A percentile compares a stretch with the other conserved stretches of the same genome.
These are phyloP conservation scores for Talaromyces sp. DNA, from an alignment of 2,329 filamentous ascomycete species.

Conservation along the genomic window DNA sequence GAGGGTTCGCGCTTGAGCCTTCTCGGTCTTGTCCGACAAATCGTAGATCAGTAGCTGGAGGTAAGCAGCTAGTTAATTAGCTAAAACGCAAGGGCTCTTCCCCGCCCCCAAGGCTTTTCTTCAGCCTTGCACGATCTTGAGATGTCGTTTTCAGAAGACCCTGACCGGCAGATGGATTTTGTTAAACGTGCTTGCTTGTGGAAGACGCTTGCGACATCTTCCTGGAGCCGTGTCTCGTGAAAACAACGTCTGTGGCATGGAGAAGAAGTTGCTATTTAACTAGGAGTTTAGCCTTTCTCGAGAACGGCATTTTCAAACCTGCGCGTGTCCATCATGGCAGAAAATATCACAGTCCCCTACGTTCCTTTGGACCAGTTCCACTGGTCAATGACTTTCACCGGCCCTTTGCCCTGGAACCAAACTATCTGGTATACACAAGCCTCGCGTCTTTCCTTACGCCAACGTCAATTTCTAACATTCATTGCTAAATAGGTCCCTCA, in stretches of 20 bases:
- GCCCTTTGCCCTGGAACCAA: constrained; percentile 9
- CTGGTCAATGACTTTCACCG: constrained; percentile 1
- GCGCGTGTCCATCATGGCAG: neutral
- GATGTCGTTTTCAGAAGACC: neutral
- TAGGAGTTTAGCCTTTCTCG: neutral
- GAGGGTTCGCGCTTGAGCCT: neutral
- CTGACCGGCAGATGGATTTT: no score
- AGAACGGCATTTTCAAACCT: no score
- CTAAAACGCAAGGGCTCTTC: neutral
- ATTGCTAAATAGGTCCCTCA: constrained; percentile 3
- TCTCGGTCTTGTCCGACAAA: neutral
- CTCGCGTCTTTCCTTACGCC: neutral
- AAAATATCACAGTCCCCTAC: constrained; percentile 12
- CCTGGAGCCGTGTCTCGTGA: neutral
- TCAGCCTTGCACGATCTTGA: neutral
- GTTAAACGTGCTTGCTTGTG: neutral
- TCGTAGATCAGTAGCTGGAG: no score
- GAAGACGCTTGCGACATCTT: neutral
- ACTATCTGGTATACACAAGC: constrained; percentile 6
- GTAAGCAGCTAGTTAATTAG: no score
- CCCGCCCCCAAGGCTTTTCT: neutral
- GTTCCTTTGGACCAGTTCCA: constrained; percentile 5
- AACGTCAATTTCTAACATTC: neutral
- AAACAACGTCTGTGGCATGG: neutral
- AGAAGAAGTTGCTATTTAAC: neutral